Percentiles rank a stretch among this genome's conserved stretches.
Conservation (phyloP, 2,329 filamentous ascomycete genomes). For the Elsinoe arachidis region DNA sequence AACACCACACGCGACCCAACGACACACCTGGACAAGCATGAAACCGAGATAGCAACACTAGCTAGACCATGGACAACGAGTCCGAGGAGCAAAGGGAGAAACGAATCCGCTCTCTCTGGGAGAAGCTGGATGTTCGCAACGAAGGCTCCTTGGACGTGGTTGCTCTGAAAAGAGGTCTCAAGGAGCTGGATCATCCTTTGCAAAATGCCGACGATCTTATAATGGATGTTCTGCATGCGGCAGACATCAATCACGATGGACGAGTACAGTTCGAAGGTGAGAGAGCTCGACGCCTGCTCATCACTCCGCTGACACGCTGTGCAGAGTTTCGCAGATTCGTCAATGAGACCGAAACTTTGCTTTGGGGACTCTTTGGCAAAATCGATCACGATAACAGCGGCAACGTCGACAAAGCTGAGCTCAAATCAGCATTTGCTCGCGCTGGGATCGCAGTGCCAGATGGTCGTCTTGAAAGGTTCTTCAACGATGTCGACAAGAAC, state of each 20-base stretch:
- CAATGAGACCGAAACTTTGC: conserved; percentile 73
- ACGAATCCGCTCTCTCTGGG: conserved; percentile 77
- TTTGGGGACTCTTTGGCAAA: conserved; percentile 70
- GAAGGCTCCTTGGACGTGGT: conserved; percentile 76
- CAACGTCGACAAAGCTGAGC: conserved; percentile 75
- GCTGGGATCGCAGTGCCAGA: conserved; percentile 72
- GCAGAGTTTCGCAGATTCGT: conserved; percentile 86
- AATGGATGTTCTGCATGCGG: conserved; percentile 66
- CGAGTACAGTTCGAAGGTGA: conserved; percentile 82
- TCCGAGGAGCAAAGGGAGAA: conserved; percentile 70
- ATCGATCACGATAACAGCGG: conserved; percentile 85
- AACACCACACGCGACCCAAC: background rate
- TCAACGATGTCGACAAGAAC: conserved; percentile 81
- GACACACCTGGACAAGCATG: conserved; percentile 13
- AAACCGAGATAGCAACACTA: conserved; percentile 20
- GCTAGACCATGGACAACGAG: conserved; percentile 59
- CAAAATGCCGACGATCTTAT: conserved; percentile 89
- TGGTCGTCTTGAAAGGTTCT: conserved; percentile 74
- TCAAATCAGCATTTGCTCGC: conserved; percentile 66
- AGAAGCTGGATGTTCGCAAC: conserved; percentile 64
- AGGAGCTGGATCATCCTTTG: conserved; percentile 82
- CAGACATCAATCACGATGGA: conserved; percentile 81
- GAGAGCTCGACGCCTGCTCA: conserved; percentile 13
- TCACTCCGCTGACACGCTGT: background rate
- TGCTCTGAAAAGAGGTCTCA: conserved; percentile 74